Evolutionary conservation across 768 basidiomycete species (phyloP).

Genomic region (Tephrocybe sp.): DNA sequence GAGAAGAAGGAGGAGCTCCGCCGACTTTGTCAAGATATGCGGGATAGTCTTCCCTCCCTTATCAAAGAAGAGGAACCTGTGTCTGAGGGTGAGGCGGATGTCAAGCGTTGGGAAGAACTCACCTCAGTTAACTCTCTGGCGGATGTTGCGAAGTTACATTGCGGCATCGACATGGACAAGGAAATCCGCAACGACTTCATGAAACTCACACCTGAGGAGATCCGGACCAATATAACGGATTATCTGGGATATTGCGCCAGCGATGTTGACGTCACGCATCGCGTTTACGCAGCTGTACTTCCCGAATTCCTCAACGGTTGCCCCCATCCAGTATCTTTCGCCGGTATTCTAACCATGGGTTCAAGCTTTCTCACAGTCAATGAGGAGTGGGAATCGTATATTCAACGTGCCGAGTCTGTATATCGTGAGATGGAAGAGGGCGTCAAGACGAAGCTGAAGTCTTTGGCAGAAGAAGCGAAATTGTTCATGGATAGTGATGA

Average conservation of each 20-base stretch:
- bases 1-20: constrained; percentile 42
- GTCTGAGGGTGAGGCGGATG: constrained; percentile 28
- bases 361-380: constrained; percentile 90
- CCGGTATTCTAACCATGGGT: constrained; percentile 89
- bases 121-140: constrained; percentile 90
- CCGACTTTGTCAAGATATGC: constrained; percentile 33
- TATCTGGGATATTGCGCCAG: constrained; percentile 83
- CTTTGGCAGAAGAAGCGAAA: constrained; percentile 68
- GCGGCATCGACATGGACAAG: constrained; percentile 78
- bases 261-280: constrained; percentile 84
- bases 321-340: constrained; percentile 91
- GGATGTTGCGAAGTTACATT: constrained; percentile 91
- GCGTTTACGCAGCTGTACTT: constrained; percentile 72
- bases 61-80: constrained; percentile 23
- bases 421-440: constrained; percentile 72
- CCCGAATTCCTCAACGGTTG: constrained; percentile 82
- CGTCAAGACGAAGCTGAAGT: constrained; percentile 68
- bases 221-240: constrained; percentile 61
- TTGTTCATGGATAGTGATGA: constrained; percentile 42
- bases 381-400: constrained; percentile 82
- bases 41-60: constrained; percentile 30
- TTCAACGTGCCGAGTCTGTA: constrained; percentile 71
- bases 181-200: constrained; percentile 74
- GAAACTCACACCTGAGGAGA: constrained; percentile 59
- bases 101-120: constrained; percentile 86